Conservation (phyloP, 2,329 filamentous ascomycete genomes). For the Paecilomyces formosus region DNA sequence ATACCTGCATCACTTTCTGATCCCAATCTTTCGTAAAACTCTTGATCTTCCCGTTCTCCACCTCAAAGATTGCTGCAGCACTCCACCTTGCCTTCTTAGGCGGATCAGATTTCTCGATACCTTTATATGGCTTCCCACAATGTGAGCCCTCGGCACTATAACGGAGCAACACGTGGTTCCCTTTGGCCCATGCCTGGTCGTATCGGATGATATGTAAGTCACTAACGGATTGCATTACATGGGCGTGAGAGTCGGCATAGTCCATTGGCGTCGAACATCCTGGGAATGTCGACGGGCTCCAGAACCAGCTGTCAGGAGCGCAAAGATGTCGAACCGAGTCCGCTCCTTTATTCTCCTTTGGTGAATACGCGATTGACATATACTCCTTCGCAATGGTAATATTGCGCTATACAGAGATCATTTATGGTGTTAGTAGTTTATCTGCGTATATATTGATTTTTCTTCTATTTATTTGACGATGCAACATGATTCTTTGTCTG, state of each 20-base stretch:
- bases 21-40: conserved; percentile 34
- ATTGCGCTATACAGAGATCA: conserved; percentile 11
- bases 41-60: conserved; percentile 26
- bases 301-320: conserved; percentile 23
- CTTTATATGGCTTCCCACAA: conserved; percentile 26
- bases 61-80: conserved; percentile 32
- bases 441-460: not conserved
- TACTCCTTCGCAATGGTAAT: conserved; percentile 28
- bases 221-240: conserved; percentile 26
- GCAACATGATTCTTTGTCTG: not conserved
- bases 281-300: conserved; percentile 30
- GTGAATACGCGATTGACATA: conserved; percentile 31
- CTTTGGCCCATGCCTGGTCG: conserved; percentile 29
- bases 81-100: conserved; percentile 26
- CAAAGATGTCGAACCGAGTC: conserved; percentile 27
- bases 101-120: conserved; percentile 22
- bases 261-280: conserved; percentile 28
- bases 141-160: conserved; percentile 32
- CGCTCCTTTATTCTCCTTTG: conserved; percentile 25
- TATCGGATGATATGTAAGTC: conserved; percentile 29
- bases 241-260: conserved; percentile 29
- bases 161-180: conserved; percentile 25
- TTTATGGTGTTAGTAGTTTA: not conserved
- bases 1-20: conserved; percentile 17
- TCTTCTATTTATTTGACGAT: not conserved